Base-by-base conservation (phyloP, 371 early-diverging fungal species). In the Mycotypha africana region DNA sequence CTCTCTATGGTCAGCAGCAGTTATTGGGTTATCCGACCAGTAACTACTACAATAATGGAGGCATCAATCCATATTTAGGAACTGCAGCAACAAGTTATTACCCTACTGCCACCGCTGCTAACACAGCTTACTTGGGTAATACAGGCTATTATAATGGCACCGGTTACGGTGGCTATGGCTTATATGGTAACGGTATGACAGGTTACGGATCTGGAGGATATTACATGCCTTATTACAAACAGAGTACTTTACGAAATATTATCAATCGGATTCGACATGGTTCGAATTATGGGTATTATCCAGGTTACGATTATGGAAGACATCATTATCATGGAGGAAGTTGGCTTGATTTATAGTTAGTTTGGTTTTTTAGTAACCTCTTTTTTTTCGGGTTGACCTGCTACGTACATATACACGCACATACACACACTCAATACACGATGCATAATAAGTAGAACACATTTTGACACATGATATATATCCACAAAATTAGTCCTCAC, bases 181-280 rank as follows among this genome's bases (percentile, higher is more conserved):
- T 35, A n/a, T 35, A 40, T 21, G 32, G 33, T 16, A 26, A 26
- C 16, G 24, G 26, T 15, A 28, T 9, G 15, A n/a, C 11, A 9
- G 47, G 43, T 16, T 25, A 37, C 23, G 20, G 31, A 12, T 33
- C 31, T 21, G 43, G 43, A 43, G 26, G 32, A 4, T 36, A 46
- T 6, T 47, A 40, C 32, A 25, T 46, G 22, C 51, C 50, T 4
- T 56, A 56, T 42, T 50, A 56, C 45, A 50, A 40, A 38, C 5
- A 28, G 5, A 56, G 56, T 28, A 56, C 56, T 23, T 16, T 56
- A 26, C 41, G 56, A 37, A 42, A 22, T 21, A 37, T 56, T 20
- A 46, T 35, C 28, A 56, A 56, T 28, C 40, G 47, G 21, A 35
- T 56, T 46, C 56, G 56, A n/a, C 51, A 56, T 23, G 56, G 56